Evolutionary conservation across 192 early-diverging fungal genomes (phyloP), one percentile per base, ranked within the genome.

Genomic region (Coemansia sp.): DNA sequence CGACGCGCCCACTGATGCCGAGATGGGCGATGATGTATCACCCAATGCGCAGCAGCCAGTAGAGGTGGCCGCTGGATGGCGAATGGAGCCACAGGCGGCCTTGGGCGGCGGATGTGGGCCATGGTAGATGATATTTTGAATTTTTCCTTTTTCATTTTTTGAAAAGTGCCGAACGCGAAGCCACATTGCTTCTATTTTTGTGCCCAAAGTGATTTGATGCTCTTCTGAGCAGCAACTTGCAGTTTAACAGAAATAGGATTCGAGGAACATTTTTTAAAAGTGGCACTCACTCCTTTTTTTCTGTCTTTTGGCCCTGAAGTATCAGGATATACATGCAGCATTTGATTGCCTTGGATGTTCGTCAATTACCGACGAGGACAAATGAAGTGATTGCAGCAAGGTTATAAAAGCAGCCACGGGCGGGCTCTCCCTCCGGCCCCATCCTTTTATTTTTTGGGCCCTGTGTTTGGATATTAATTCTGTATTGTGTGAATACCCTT

Each of bases 391-490:
- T 21, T 50, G 48, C 25, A 26, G n/a, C 48, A 20, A 7, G 48
- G 48, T 23, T 50, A 50, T 50, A 50, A 50, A 12, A 50, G 48
- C 20, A 50, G 48, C 48, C n/a, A 50, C 23, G 48, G 48, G 23
- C 48, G 3, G 48, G 21, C 48, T 1, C 47, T 11, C 23, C 11
- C 26, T 50, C 11, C 2, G 31, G 31, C 31, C 48, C n/a, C n/a
- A n/a, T 25, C 23, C 5, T 50, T 26, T 10, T 48, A 23, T 6
- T 20, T 12, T 50, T 50, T 50, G 4, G 48, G 12, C n/a, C 41
- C 18, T 45, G n/a, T 18, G 5, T 45, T 45, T 45, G 48, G 48
- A 50, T 2, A 43, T 16, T 18, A 43, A 18, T n/a, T 16, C 14
- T 43, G 0, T 18, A 16, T 42, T 42, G 13, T 43, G n/a, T 43